Evolutionary conservation across 441 rosid genomes (phyloP), one percentile per base, ranked within the genome.

Genomic region (Jatropha podagrica): DNA sequence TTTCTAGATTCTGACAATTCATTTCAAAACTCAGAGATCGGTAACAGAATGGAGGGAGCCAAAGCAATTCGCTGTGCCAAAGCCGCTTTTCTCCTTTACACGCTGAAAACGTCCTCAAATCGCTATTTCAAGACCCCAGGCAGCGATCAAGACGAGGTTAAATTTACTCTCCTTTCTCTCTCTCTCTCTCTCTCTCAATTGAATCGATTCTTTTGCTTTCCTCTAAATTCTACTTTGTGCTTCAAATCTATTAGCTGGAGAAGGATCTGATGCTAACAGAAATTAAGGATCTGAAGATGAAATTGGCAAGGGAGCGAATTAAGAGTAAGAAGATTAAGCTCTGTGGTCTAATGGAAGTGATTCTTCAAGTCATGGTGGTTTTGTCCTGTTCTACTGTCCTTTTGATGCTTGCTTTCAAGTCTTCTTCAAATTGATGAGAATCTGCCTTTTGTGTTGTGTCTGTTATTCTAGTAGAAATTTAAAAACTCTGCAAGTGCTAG

Each of bases 251-350:
- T 14, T 23, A 40, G 66, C 55, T 76, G 87, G 82, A 77, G 69
- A 81, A 76, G 77, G 79, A 81, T 72, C 61, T 12, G 67, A 58
- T 79, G 82, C 40, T 59, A 74, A 79, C 62, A 58, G 72, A 79
- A 9, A 74, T 82, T 7, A 59, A 26, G 44, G 74, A 70, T 27
- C 73, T 83, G 79, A 79, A 71, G 79, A 46, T 78, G 65, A 81
- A 83, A 58, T 61, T 83, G 68, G 85, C 76, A 20, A 81, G 76
- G 80, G 85, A 86, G 82, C 72, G 85, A 61, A 4, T 74, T 75
- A 81, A 80, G 81, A 78, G 44, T 1, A 79, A 74, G 74, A 77
- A 73, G 73, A 76, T 83, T 18, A 75, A 81, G 73, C 74, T 74
- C 13, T 75, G 77, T 58, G 73, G 81, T 18, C 15, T 69, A 51